phyloP scores from a whole-genome alignment of 257 asterid species.

The Coffea canephora region DNA sequence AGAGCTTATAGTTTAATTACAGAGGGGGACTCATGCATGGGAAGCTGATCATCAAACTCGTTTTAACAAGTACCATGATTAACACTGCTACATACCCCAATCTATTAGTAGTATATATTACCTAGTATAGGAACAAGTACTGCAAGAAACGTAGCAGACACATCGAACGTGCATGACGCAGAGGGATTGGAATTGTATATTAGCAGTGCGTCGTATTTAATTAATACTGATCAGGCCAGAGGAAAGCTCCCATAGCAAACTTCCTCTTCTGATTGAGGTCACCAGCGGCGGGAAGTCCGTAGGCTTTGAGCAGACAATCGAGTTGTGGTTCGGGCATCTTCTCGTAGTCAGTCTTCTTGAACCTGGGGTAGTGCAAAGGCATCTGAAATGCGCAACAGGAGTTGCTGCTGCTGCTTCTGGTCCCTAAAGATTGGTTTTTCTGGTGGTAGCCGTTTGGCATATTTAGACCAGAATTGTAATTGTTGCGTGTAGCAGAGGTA shows the following conservation, averaged over 20 bases:
- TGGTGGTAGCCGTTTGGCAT: constrained; percentile 3
- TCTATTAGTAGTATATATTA: too few relatives aligned
- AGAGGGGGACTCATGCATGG: neutral
- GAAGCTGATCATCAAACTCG: neutral
- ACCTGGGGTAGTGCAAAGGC: constrained; percentile 27
- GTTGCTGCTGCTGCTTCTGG: neutral
- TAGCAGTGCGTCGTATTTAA: neutral
- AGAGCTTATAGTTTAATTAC: neutral
- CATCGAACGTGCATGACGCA: neutral
- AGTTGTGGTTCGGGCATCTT: constrained; percentile 28
- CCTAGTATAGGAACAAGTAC: neutral
- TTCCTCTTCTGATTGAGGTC: constrained; percentile 25
- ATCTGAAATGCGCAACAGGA: constrained; percentile 15
- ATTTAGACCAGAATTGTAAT: neutral
- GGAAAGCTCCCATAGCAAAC: constrained; percentile 36
- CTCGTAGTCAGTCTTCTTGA: constrained; percentile 27
- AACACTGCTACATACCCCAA: neutral
- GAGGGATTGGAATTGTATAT: too few relatives aligned
- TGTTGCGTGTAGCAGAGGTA: neutral
- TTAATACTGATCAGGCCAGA: constrained; percentile 27
- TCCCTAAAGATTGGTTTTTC: neutral
- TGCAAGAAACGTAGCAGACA: neutral
- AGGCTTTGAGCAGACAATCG: constrained; percentile 24
- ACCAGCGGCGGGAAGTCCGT: constrained; percentile 24
- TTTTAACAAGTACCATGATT: too few relatives aligned